phyloP scores from a whole-genome alignment of 75 land plant species.

The Pseudotsuga menziesii region DNA sequence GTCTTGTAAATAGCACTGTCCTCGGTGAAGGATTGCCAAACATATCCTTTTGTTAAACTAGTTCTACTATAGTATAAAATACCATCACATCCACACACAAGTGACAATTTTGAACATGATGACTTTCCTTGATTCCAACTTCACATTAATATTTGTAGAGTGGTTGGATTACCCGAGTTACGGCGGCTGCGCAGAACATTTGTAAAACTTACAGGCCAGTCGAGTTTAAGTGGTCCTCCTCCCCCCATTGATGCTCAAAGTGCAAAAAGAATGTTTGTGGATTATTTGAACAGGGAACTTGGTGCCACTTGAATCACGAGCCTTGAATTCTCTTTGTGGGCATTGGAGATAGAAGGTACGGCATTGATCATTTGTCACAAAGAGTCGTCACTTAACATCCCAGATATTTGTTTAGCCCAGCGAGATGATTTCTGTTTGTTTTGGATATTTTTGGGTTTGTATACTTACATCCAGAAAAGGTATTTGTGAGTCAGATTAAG shows the following conservation, averaged over 20 bases:
- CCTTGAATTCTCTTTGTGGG: neutral
- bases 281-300: slow-evolving; percentile 86
- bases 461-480: too few relatives aligned
- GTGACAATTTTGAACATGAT: neutral
- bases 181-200: slow-evolving; percentile 84
- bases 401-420: too few relatives aligned
- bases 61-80: neutral
- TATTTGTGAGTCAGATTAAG: too few relatives aligned
- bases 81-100: neutral
- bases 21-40: slow-evolving; percentile 67
- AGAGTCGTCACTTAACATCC: too few relatives aligned
- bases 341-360: neutral
- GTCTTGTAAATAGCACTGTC: slow-evolving; percentile 40
- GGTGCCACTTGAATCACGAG: slow-evolving; percentile 19
- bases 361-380: too few relatives aligned
- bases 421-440: too few relatives aligned
- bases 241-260: slow-evolving; percentile 89
- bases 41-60: slow-evolving; percentile 49
- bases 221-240: slow-evolving; percentile 91
- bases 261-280: slow-evolving; percentile 95
- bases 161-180: slow-evolving; percentile 85
- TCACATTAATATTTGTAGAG: slow-evolving; percentile 59
- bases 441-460: too few relatives aligned
- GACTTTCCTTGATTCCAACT: slow-evolving; percentile 24
- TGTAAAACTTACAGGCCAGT: slow-evolving; percentile 83